Evolutionary conservation across 805 yeast genomes (phyloP).

Genomic region (Ogataea polymorpha): DNA sequence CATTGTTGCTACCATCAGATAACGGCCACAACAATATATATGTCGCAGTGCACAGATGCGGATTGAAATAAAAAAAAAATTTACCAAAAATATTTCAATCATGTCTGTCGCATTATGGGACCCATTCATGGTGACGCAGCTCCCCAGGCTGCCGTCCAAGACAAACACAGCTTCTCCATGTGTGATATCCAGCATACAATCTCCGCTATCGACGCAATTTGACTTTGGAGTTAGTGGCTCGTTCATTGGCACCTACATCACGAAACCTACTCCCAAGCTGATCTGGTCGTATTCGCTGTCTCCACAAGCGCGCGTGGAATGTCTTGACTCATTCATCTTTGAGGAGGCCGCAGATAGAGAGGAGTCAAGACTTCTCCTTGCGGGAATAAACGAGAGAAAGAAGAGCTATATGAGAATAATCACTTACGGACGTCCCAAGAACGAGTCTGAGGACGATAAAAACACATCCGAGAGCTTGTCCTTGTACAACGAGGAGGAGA

Average conservation of each 20-base stretch:
- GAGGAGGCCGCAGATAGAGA: constrained; percentile 17
- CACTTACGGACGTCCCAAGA: constrained; percentile 22
- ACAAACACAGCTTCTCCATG: constrained; percentile 23
- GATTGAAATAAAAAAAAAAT: not conserved
- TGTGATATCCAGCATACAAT: constrained; percentile 24
- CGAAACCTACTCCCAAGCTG: constrained; percentile 56
- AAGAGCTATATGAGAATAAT: constrained; percentile 29
- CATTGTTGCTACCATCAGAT: not conserved
- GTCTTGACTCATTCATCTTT: constrained; percentile 36
- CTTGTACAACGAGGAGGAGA: constrained; percentile 30
- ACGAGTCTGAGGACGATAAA: constrained; percentile 26
- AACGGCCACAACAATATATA: not conserved
- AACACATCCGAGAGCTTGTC: constrained; percentile 28
- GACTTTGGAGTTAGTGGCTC: constrained; percentile 56
- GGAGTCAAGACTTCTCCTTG: constrained; percentile 29
- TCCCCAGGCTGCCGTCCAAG: constrained; percentile 32
- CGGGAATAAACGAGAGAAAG: constrained; percentile 36
- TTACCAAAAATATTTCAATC: constrained; percentile 4
- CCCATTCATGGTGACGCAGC: constrained; percentile 32
- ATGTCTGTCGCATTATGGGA: constrained; percentile 21
- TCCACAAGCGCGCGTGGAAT: constrained; percentile 43
- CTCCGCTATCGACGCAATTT: constrained; percentile 34
- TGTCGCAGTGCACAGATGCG: constrained; percentile 9
- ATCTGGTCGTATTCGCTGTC: constrained; percentile 53
- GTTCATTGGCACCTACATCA: constrained; percentile 46